A percentile compares a stretch with the other conserved stretches of the same genome.
These are phyloP conservation scores for Apiospora sp. DNA, from an alignment of 2,329 filamentous ascomycete genomes.

Conservation along the genomic window DNA sequence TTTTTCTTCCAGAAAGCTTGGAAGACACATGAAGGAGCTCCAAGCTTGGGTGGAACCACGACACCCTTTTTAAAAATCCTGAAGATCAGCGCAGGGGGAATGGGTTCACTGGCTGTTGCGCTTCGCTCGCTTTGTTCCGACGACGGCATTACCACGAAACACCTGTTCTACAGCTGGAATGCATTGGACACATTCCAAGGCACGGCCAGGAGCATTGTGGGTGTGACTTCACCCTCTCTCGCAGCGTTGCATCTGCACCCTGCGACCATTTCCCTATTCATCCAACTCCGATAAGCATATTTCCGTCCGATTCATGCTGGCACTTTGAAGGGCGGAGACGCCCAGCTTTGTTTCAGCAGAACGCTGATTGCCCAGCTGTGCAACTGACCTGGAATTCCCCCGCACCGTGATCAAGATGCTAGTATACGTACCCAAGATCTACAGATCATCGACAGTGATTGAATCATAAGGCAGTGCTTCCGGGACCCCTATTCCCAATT, in stretches of 20 bases:
- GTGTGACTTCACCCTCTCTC: constrained; percentile 14
- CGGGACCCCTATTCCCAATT: background rate
- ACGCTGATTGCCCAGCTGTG: background rate
- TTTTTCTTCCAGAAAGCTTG: constrained; percentile 15
- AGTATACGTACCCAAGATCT: constrained; percentile 19
- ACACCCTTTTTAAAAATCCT: constrained; percentile 3
- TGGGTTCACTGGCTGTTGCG: background rate
- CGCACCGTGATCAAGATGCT: constrained; percentile 15
- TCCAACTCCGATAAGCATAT: constrained; percentile 14
- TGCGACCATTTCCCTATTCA: constrained; percentile 1
- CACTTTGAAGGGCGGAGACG: background rate
- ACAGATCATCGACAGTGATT: constrained; percentile 25
- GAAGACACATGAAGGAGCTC: constrained; percentile 11
- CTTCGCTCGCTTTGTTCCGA: constrained; percentile 16
- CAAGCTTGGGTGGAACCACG: constrained; percentile 8
- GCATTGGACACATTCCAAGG: constrained; percentile 20
- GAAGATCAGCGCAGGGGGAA: constrained; percentile 10
- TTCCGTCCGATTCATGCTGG: constrained; percentile 18
- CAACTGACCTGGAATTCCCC: constrained; percentile 9
- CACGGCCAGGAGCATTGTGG: background rate
- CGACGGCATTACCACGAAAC: background rate
- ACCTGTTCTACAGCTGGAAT: constrained; percentile 11
- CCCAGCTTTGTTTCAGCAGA: constrained; percentile 6
- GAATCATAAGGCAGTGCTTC: constrained; percentile 18
- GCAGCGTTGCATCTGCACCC: background rate